These are phyloP conservation scores for Monascus purpureus DNA, from an alignment of 495 filamentous ascomycete species.

Conservation along the genomic window DNA sequence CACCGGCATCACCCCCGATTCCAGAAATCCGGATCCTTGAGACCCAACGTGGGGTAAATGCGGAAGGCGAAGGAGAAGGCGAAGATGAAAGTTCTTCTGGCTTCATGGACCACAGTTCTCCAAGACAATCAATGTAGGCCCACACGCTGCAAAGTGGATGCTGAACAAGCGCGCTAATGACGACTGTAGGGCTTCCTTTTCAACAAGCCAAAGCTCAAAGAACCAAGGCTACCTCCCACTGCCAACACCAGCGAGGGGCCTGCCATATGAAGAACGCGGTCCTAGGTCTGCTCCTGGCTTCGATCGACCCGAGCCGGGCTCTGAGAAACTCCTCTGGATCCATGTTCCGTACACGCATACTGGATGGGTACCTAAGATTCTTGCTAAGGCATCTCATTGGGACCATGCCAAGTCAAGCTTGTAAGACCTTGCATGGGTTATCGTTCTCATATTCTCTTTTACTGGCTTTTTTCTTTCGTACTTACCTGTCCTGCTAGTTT, in stretches of 20 bases:
- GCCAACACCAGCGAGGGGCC: conserved; percentile 10
- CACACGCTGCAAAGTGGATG: too few relatives aligned
- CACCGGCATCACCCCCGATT: too few relatives aligned
- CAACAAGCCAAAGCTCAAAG: not conserved
- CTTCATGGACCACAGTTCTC: too few relatives aligned
- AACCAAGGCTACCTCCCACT: conserved; percentile 8
- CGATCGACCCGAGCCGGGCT: conserved; percentile 24
- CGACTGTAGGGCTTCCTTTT: too few relatives aligned
- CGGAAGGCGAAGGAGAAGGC: too few relatives aligned
- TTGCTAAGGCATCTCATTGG: conserved; percentile 9
- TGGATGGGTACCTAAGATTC: conserved; percentile 41
- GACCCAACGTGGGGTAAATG: too few relatives aligned
- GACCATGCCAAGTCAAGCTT: conserved; percentile 16
- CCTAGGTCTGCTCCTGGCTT: conserved; percentile 21
- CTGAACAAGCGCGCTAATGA: too few relatives aligned
- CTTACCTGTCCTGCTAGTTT: conserved; percentile 35
- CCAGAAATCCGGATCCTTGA: too few relatives aligned
- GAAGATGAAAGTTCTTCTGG: too few relatives aligned
- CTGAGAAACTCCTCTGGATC: conserved; percentile 47
- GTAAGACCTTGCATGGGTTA: conserved; percentile 22
- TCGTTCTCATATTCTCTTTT: conserved; percentile 18
- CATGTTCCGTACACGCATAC: conserved; percentile 54
- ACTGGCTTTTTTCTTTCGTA: conserved; percentile 21
- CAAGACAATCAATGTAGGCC: too few relatives aligned
- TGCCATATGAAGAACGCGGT: conserved; percentile 13